Conservation (phyloP, 108 stramenopile genomes). For the Hondaea fermentalgiana region DNA sequence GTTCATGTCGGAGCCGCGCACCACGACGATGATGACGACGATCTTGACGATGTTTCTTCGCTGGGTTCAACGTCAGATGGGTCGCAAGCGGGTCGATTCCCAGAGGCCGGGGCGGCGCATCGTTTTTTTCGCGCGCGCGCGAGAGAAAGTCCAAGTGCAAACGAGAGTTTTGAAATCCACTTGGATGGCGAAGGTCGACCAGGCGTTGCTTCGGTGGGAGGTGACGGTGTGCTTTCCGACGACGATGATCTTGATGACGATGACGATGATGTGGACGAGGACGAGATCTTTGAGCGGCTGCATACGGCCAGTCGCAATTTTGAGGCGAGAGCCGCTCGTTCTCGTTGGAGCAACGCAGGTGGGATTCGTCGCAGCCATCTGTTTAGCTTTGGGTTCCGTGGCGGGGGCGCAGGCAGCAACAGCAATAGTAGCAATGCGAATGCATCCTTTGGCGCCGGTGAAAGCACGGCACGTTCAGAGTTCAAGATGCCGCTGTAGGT, state of each 20-base stretch:
- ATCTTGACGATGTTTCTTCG: neutral
- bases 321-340: too few species aligned
- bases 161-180: neutral
- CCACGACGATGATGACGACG: neutral
- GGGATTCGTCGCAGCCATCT: too few species aligned
- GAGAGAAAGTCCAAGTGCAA: too few species aligned
- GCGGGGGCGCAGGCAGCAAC: too few species aligned
- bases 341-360: too few species aligned
- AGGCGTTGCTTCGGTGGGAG: neutral
- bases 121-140: too few species aligned
- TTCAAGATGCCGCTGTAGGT: neutral
- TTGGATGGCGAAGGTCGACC: neutral
- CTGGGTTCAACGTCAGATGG: neutral
- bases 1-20: conserved; percentile 27
- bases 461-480: neutral
- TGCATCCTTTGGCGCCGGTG: too few species aligned
- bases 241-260: neutral
- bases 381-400: too few species aligned
- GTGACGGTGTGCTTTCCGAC: neutral
- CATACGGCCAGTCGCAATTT: neutral
- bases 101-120: neutral
- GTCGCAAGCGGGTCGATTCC: neutral
- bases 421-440: too few species aligned
- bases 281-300: neutral
- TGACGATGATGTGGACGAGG: neutral